Base-by-base conservation (phyloP, 208 protist species). In the Tritrichomonas musculus region DNA sequence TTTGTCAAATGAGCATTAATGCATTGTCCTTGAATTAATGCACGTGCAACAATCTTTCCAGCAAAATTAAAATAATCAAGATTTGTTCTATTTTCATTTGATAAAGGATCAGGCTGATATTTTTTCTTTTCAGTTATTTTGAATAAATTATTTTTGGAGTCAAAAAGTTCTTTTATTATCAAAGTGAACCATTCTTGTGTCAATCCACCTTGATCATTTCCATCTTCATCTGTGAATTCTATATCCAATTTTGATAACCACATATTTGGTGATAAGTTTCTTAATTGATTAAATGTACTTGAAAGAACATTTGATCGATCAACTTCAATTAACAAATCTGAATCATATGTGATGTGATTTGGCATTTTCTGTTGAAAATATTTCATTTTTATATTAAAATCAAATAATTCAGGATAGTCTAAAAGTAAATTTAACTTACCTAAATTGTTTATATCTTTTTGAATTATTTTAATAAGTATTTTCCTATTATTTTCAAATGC, bases 1-100 rank as follows among this genome's bases (percentile, higher is more conserved):
- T 97, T 96, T 8, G 98, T 99, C 93, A 99, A 99, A 95, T 99
- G 97, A 30, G 97, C 97, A 93, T 99, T 98, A 30, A 99, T 96
- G 75, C 97, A 95, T 9, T 98, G 96, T 64, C 97, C 96, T 95
- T 99, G 96, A 36, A 96, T 96, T 20, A 98, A 95, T 49, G 96
- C 96, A 75, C 96, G 96, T 22, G 95, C 97, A 44, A 97, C 94
- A 8, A 97, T 93, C 25, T 94, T 77, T 66, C 96, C 97, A 44
- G 96, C 96, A 94, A 99, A 98, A 92, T 96, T 96, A 95, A 99
- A 99, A 96, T 99, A 99, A n/a, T 97, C 94, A 47, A 99, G 95
- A 94, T 99, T 98, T 72, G 98, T 55, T 8, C 17, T 60, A 96
- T 99, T 99, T 27, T 99, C 96, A 93, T 96, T 96, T 30, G 97